Conservation (phyloP, 306 rosid genomes). For the Dalbergia cochinchinensis region DNA sequence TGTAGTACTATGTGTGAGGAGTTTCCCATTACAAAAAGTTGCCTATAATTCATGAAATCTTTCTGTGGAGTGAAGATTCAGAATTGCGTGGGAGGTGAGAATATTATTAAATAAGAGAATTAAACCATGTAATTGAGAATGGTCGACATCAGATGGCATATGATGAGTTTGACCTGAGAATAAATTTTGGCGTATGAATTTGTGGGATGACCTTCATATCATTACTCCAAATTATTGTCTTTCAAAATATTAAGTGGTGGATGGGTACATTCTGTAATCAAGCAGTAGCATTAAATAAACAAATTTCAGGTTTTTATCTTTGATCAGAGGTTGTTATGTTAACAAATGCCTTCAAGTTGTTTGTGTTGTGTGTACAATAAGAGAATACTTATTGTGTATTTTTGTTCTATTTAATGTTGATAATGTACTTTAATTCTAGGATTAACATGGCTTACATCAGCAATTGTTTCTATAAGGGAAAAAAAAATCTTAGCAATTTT, state of each 20-base stretch:
- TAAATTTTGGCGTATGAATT: background rate
- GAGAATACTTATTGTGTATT: background rate
- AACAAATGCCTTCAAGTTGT: too few species aligned
- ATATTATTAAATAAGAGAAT: background rate
- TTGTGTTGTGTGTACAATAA: too few species aligned
- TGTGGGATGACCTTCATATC: background rate
- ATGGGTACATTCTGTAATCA: background rate
- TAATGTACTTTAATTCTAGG: background rate
- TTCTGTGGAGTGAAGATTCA: background rate
- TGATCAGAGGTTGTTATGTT: background rate
- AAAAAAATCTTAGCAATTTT: background rate
- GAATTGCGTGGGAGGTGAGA: background rate
- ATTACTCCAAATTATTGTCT: background rate
- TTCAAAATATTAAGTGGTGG: background rate
- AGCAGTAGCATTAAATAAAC: slow-evolving; percentile 12
- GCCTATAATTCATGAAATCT: background rate
- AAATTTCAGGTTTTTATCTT: background rate
- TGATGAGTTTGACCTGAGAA: slow-evolving; percentile 5
- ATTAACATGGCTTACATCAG: background rate
- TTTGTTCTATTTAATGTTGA: background rate
- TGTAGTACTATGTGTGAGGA: background rate
- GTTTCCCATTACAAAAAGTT: background rate
- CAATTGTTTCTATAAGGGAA: background rate
- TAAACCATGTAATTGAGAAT: background rate
- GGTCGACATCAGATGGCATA: background rate